Conservation (phyloP, 306 rosid species). For the Corylus avellana region DNA sequence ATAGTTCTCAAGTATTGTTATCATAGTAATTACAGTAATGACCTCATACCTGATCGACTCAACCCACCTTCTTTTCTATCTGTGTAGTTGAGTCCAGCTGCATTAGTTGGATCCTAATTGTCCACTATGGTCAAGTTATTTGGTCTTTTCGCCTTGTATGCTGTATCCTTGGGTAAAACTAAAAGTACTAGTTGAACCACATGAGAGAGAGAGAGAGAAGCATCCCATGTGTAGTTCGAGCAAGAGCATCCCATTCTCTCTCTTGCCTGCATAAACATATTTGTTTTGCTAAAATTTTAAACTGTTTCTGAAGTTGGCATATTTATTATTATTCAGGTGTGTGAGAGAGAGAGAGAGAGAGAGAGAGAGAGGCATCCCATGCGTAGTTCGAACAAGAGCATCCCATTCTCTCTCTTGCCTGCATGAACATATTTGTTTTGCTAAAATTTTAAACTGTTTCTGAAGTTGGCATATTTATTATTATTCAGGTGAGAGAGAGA, state of each 20-base stretch:
- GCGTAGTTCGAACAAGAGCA: not conserved
- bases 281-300: conserved; percentile 12
- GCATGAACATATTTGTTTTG: conserved; percentile 5
- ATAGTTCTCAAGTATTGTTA: conserved; percentile 8
- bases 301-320: conserved; percentile 12
- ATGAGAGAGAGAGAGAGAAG: not conserved
- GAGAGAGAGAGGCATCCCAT: not conserved
- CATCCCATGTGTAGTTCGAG: not conserved
- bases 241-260: not conserved
- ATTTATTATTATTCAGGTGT: not conserved
- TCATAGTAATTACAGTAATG: not conserved
- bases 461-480: conserved; percentile 14
- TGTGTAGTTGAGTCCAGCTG: not conserved
- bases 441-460: conserved; percentile 11
- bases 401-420: conserved; percentile 6
- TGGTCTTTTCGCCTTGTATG: conserved; percentile 8
- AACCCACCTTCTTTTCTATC: not conserved
- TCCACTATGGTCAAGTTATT: conserved; percentile 5
- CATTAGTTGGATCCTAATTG: not conserved
- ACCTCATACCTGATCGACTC: conserved; percentile 10
- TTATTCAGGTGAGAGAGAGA: too few relatives aligned
- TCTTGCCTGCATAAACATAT: conserved; percentile 3
- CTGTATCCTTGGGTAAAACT: conserved; percentile 1
- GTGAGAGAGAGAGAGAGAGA: not conserved
- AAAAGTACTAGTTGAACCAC: not conserved